A percentile compares a stretch with the other conserved stretches of the same genome.
Evolutionary conservation across 805 yeast genomes (phyloP).

Genomic region (Torulaspora microellipsoides): DNA sequence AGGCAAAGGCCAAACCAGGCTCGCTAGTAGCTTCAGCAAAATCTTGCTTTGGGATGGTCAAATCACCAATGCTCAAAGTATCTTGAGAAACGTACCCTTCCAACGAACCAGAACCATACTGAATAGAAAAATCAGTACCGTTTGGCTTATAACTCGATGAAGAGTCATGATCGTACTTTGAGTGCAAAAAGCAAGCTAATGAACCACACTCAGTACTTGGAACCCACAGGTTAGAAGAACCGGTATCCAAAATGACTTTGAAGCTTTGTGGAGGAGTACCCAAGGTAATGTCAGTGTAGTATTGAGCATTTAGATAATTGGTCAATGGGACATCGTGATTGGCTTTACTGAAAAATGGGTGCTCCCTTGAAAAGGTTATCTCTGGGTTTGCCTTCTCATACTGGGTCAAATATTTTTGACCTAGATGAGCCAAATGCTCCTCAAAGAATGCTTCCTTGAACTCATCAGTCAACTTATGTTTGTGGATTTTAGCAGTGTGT

Average conservation of each 20-base stretch:
- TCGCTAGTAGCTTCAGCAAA: slow-evolving; percentile 97
- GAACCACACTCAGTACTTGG: slow-evolving; percentile 87
- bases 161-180: slow-evolving; percentile 78
- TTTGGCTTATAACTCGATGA: slow-evolving; percentile 84
- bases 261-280: slow-evolving; percentile 94
- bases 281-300: slow-evolving; percentile 81
- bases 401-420: slow-evolving; percentile 53
- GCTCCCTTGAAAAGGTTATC: slow-evolving; percentile 28
- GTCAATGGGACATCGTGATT: slow-evolving; percentile 80
- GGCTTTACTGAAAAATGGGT: slow-evolving; percentile 25
- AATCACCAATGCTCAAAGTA: slow-evolving; percentile 64
- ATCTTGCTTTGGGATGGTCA: slow-evolving; percentile 80
- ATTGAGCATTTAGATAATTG: slow-evolving; percentile 94
- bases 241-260: slow-evolving; percentile 94
- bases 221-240: slow-evolving; percentile 96
- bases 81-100: slow-evolving; percentile 93
- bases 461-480: slow-evolving; percentile 49
- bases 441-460: slow-evolving; percentile 46
- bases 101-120: slow-evolving; percentile 89
- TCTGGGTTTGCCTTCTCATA: slow-evolving; percentile 46
- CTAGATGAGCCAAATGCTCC: slow-evolving; percentile 54
- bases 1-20: slow-evolving; percentile 97
- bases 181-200: slow-evolving; percentile 90
- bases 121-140: slow-evolving; percentile 80
- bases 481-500: slow-evolving; percentile 54